Evolutionary conservation across 805 yeast genomes (phyloP).

Genomic region (Lipomyces orientalis): DNA sequence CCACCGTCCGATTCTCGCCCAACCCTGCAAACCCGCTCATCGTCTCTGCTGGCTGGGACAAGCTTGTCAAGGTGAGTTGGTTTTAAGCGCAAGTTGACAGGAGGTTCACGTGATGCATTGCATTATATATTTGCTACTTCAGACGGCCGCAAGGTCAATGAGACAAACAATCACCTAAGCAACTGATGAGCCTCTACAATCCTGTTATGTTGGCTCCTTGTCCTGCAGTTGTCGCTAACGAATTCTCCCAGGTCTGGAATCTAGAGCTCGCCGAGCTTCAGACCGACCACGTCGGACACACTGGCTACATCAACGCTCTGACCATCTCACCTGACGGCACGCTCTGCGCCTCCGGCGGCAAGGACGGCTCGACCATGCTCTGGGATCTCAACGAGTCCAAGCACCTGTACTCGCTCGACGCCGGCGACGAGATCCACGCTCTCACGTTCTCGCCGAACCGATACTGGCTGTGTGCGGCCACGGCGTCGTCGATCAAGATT

Average conservation of each 20-base stretch:
- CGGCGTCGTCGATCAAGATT: slow-evolving; percentile 96
- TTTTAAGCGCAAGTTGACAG: background rate
- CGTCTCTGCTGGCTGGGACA: slow-evolving; percentile 99
- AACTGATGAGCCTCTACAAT: slow-evolving; percentile 67
- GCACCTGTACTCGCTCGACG: slow-evolving; percentile 89
- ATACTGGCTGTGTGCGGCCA: slow-evolving; percentile 99
- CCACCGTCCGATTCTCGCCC: slow-evolving; percentile 97
- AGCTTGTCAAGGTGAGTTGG: slow-evolving; percentile 94
- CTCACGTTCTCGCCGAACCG: slow-evolving; percentile 99
- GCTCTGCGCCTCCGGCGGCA: slow-evolving; percentile 98
- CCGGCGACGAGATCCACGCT: slow-evolving; percentile 97
- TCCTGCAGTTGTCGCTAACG: background rate
- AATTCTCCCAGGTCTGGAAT: slow-evolving; percentile 85
- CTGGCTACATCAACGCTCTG: slow-evolving; percentile 96
- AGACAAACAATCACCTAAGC: slow-evolving; percentile 98
- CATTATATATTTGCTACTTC: slow-evolving; percentile 97
- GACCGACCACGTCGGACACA: slow-evolving; percentile 99
- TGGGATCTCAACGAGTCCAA: slow-evolving; percentile 92
- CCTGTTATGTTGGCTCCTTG: background rate
- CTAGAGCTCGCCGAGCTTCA: slow-evolving; percentile 78
- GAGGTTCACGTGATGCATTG: slow-evolving; percentile 31
- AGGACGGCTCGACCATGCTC: slow-evolving; percentile 97
- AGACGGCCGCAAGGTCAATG: slow-evolving; percentile 80
- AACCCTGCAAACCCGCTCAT: slow-evolving; percentile 62
- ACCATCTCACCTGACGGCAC: slow-evolving; percentile 99